Base-by-base conservation (phyloP, 164 flowering plant species). In the Taxillus chinensis region DNA sequence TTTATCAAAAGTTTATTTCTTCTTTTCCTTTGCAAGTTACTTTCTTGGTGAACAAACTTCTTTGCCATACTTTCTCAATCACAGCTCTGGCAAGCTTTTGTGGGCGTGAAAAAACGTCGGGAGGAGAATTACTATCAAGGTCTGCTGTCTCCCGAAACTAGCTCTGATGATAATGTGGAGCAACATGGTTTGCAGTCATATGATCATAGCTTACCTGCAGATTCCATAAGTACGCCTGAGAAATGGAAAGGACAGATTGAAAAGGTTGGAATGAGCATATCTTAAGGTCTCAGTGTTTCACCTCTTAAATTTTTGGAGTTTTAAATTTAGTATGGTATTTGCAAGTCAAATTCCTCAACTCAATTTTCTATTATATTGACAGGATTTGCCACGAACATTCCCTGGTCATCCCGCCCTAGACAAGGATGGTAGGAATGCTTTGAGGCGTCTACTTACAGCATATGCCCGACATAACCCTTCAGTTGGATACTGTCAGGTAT, bases 51-150 rank as follows among this genome's bases (percentile, higher is more conserved):
- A 40, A 55, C 51, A 42, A 38, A n/a, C 17, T 62, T 56, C 1
- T 46, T 39, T 65, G 4, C 45, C 50, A 48, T 63, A n/a, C 56
- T 9, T 15, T 50, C 58, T 39, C 51, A 41, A 56, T 71, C 67
- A 57, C 86, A 93, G 99, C 78, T 89, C 39, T 93, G 99, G 99
- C 99, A 93, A 86, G 95, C 99, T 38, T 90, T 95, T 78, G 99
- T 81, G 68, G 99, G 97, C 71, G 89, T 79, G 53, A 81, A 67
- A 71, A 74, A 81, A 61, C 90, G 99, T 15, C 79, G 95, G 39
- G 74, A 79, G 52, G 87, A 95, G 64, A 81, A 67, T 12, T 95
- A 89, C 71, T 95, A 95, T 63, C 81, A 84, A 45, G 74, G 84
- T 69, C 75, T 95, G 70, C 77, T 91, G 59, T 78, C 73, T 68